Percentiles rank a stretch among this genome's conserved stretches.
phyloP scores from a whole-genome alignment of 495 filamentous ascomycete genomes.

The Penicillium bovifimosum region DNA sequence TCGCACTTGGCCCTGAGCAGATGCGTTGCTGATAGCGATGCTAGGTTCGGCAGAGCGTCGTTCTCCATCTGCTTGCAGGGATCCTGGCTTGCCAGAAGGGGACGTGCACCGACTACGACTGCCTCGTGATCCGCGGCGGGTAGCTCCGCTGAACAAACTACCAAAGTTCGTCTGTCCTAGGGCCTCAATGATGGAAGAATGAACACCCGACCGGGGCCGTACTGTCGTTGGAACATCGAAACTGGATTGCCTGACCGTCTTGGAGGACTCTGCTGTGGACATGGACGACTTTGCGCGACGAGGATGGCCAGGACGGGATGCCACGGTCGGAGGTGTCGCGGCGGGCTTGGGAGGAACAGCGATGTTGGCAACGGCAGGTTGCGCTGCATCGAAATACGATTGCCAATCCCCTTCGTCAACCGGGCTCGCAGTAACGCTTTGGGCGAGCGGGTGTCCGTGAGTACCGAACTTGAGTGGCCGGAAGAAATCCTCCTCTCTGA shows the following conservation, averaged over 20 bases:
- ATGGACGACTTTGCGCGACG: slow-evolving; percentile 52
- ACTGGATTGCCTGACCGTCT: slow-evolving; percentile 50
- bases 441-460: slow-evolving; percentile 69
- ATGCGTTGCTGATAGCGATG: slow-evolving; percentile 54
- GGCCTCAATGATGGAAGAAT: slow-evolving; percentile 41
- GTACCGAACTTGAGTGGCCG: slow-evolving; percentile 36
- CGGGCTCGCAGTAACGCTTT: slow-evolving; percentile 73
- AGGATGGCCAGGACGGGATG: slow-evolving; percentile 38
- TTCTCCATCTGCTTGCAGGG: slow-evolving; percentile 51
- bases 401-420: slow-evolving; percentile 39
- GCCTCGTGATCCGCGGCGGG: slow-evolving; percentile 45
- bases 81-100: slow-evolving; percentile 51
- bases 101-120: slow-evolving; percentile 46
- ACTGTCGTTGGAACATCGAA: slow-evolving; percentile 26
- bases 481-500: slow-evolving; percentile 55
- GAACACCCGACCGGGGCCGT: slow-evolving; percentile 36
- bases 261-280: slow-evolving; percentile 57
- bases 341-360: slow-evolving; percentile 21
- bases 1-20: slow-evolving; percentile 59
- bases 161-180: slow-evolving; percentile 45
- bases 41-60: slow-evolving; percentile 57
- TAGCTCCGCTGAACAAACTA: slow-evolving; percentile 53
- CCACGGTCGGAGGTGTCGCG: slow-evolving; percentile 33
- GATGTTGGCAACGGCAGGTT: neutral
- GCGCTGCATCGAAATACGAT: slow-evolving; percentile 35